phyloP scores from a whole-genome alignment of 441 rosid species.

The Geranium incanum region DNA sequence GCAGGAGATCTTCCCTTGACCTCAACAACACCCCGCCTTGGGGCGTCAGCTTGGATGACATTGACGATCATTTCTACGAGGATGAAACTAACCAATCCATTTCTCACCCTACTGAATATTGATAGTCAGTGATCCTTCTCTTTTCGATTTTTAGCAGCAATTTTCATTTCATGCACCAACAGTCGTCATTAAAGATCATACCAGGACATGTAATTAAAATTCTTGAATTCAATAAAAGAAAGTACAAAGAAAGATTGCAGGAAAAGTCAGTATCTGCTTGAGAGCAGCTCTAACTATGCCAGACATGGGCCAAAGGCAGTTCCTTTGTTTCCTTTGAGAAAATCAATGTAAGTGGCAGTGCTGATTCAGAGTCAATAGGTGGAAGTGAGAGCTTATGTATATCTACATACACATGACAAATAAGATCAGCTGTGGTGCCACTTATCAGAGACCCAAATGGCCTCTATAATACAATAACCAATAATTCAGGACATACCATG shows the following conservation, averaged over 20 bases:
- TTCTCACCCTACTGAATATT: too few relatives aligned
- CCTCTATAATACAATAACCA: background rate
- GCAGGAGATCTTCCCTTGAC: too few relatives aligned
- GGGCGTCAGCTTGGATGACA: too few relatives aligned
- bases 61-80: too few relatives aligned
- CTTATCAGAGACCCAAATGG: background rate
- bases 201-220: too few relatives aligned
- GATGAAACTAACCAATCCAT: too few relatives aligned
- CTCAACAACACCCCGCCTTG: too few relatives aligned
- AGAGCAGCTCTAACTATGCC: background rate
- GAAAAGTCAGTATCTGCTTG: constrained; percentile 1
- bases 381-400: background rate
- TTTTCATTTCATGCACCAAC: too few relatives aligned
- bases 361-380: background rate
- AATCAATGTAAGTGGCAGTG: background rate
- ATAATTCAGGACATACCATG: background rate
- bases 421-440: background rate
- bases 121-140: too few relatives aligned
- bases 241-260: background rate
- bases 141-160: too few relatives aligned
- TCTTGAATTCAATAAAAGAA: too few relatives aligned
- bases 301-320: background rate
- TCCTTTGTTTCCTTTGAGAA: background rate
- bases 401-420: background rate
- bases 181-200: too few relatives aligned